These are phyloP conservation scores for Myxozyma udenii DNA, from an alignment of 805 yeast species.

Conservation along the genomic window DNA sequence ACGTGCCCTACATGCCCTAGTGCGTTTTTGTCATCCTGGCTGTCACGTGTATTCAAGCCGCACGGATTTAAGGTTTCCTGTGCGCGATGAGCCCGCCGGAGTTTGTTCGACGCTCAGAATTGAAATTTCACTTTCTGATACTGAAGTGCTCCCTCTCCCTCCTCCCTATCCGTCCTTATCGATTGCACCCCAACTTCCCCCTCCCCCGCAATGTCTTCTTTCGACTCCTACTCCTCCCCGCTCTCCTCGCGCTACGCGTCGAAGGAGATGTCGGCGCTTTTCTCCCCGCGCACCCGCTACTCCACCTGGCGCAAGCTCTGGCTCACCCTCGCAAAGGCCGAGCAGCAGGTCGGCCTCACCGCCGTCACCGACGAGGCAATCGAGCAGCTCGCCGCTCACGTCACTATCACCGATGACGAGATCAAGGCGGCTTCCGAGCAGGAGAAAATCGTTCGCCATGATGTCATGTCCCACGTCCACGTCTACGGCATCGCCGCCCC, in stretches of 20 bases:
- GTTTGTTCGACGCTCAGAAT: no score
- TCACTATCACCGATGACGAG: constrained; percentile 87
- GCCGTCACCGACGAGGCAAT: constrained; percentile 90
- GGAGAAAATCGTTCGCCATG: constrained; percentile 98
- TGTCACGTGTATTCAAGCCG: not conserved
- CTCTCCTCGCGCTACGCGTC: constrained; percentile 96
- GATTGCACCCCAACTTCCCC: no score
- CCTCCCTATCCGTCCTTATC: no score
- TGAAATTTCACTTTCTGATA: no score
- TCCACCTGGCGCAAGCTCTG: constrained; percentile 98
- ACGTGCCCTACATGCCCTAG: not conserved
- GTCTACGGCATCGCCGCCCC: constrained; percentile 91
- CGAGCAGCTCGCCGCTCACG: constrained; percentile 73
- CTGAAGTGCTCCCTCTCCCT: no score
- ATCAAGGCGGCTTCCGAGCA: constrained; percentile 83
- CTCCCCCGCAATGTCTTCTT: constrained; percentile 42
- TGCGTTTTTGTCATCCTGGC: not conserved
- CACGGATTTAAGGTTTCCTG: not conserved
- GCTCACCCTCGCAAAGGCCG: constrained; percentile 94
- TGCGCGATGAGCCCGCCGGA: not conserved
- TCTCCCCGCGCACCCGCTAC: constrained; percentile 89
- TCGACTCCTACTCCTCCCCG: constrained; percentile 86
- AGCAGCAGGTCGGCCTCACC: constrained; percentile 80
- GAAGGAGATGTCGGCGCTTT: constrained; percentile 90
- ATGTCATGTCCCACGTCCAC: constrained; percentile 99